phyloP scores from a whole-genome alignment of 768 basidiomycete genomes.

The Chlorophyllum brunneum region DNA sequence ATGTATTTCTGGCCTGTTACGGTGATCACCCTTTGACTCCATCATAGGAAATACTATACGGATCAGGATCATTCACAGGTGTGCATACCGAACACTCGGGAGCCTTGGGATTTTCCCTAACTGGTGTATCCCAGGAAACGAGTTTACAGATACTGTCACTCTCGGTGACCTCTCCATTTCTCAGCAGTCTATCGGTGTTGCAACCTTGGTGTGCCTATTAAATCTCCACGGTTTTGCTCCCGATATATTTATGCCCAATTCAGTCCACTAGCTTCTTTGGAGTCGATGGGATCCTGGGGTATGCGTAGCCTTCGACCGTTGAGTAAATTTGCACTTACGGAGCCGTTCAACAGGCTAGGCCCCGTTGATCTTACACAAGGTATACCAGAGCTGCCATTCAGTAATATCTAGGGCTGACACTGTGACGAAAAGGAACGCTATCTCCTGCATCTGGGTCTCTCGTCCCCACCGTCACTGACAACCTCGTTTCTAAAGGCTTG shows the following conservation, averaged over 20 bases:
- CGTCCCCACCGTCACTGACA: conserved; percentile 59
- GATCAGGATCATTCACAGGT: conserved; percentile 62
- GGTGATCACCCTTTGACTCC: neutral
- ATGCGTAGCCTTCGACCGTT: conserved; percentile 15
- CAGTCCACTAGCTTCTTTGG: conserved; percentile 41
- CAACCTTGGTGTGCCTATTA: conserved; percentile 26
- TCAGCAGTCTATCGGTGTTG: conserved; percentile 64
- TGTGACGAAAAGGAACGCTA: conserved; percentile 26
- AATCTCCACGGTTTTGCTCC: neutral
- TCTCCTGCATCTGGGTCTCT: conserved; percentile 21
- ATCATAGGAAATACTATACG: conserved; percentile 51
- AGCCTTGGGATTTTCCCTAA: neutral
- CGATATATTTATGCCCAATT: neutral
- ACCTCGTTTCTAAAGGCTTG: conserved; percentile 36
- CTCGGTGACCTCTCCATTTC: conserved; percentile 46
- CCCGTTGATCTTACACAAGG: conserved; percentile 52
- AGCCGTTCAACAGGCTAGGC: conserved; percentile 44
- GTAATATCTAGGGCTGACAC: neutral
- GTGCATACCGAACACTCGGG: neutral
- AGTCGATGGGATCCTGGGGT: conserved; percentile 68
- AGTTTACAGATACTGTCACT: conserved; percentile 51
- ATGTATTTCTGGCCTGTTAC: conserved; percentile 18
- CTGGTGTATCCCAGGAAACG: conserved; percentile 27
- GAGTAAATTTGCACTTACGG: neutral
- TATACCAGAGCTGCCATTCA: conserved; percentile 13